Conservation (phyloP, 148 eudicot genomes). For the Chenopodium suecicum region DNA sequence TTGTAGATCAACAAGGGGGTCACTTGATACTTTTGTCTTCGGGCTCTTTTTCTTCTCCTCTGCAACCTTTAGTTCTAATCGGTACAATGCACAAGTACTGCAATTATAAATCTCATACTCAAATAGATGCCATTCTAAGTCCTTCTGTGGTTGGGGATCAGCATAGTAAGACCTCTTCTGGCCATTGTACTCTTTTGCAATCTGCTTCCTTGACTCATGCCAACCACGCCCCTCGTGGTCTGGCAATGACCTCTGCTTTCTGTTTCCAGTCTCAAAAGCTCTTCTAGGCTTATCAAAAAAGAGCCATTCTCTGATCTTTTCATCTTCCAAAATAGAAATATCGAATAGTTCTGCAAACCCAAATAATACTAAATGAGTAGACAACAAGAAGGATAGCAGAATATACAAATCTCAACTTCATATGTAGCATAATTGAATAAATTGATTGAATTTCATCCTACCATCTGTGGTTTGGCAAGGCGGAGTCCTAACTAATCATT, state of each 20-base stretch:
- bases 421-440: not conserved
- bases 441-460: not conserved
- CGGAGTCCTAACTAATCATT: not conserved
- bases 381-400: not conserved
- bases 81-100: slow-evolving; percentile 38
- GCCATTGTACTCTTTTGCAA: slow-evolving; percentile 40
- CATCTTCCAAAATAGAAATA: slow-evolving; percentile 35
- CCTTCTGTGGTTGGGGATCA: slow-evolving; percentile 46
- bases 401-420: not conserved
- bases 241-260: slow-evolving; percentile 53
- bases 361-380: not conserved
- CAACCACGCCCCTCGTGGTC: slow-evolving; percentile 55
- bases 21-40: slow-evolving; percentile 31
- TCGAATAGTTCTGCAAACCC: slow-evolving; percentile 45
- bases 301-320: slow-evolving; percentile 48
- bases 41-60: slow-evolving; percentile 44
- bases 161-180: slow-evolving; percentile 49
- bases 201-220: slow-evolving; percentile 53
- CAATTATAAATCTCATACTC: slow-evolving; percentile 46
- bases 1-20: slow-evolving; percentile 41
- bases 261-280: slow-evolving; percentile 48
- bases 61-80: slow-evolving; percentile 41
- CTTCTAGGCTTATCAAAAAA: slow-evolving; percentile 53
- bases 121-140: slow-evolving; percentile 48
- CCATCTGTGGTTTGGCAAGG: not conserved